Evolutionary conservation across 2,329 filamentous ascomycete genomes (phyloP), one percentile per base, ranked within the genome.

Genomic region (Alternaria conjuncta): DNA sequence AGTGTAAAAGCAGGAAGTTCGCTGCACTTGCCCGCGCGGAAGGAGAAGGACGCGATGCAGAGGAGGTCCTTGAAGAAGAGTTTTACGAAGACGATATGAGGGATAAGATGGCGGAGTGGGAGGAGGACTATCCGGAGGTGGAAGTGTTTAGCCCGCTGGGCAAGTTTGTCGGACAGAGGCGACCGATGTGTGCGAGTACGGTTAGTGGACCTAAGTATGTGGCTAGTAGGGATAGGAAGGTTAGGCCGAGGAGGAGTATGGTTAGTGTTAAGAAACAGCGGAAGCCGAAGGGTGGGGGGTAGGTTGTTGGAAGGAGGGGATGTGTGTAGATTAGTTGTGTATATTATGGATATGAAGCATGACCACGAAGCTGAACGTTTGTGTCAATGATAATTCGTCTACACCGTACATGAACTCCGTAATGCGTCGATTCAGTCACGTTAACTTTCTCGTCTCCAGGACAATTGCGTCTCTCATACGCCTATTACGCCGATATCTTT

Each of bases 141-240:
- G 94, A 98, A 69, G 88, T 98, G 0, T 97, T 91, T 74, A 92
- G 87, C 26, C 96, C 96, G 0, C 86, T 93, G 61, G 96, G 96
- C n/a, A 89, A 88, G 71, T 96, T 92, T 71, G 84, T 98, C 28
- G 90, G 86, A 1, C 81, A 83, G 10, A 84, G 93, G 36, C 78
- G 77, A 68, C 91, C 92, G 2, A 89, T 96, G 84, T 89, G 91
- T 71, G 92, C 88, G 7, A 94, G 89, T 87, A 62, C 90, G 63
- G 78, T 90, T 13, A 79, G 81, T 65, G 82, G 83, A 67, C 88
- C 88, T 75, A 87, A 87, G 26, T 82, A 81, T 13, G 80, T 83
- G n/a, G 79, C 82, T 23, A 80, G 80, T 21, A 80, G 84, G 60
- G 83, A 86, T 60, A 83, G 81, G 72, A 85, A 82, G 69, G 81